These are phyloP conservation scores for Globisporangium solare DNA, from an alignment of 352 stramenopile species.

Conservation along the genomic window DNA sequence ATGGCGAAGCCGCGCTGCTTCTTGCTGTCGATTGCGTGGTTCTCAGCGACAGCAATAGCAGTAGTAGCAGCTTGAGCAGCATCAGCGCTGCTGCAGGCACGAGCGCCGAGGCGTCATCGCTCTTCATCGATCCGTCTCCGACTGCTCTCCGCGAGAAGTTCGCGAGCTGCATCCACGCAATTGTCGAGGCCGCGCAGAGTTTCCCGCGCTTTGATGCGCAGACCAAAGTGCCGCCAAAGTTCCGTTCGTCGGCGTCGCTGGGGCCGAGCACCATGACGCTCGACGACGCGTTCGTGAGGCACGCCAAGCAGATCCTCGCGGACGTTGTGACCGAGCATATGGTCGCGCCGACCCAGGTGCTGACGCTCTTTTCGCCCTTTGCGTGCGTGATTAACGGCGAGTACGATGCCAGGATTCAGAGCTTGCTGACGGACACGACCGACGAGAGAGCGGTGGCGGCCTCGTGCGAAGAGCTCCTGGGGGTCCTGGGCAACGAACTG, in stretches of 20 bases:
- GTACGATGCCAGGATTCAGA: constrained; percentile 60
- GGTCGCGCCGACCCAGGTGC: constrained; percentile 51
- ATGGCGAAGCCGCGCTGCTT: constrained; percentile 55
- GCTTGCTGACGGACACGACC: constrained; percentile 30
- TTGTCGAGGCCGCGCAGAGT: constrained; percentile 81
- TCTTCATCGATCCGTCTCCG: constrained; percentile 59
- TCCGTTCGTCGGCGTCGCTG: constrained; percentile 58
- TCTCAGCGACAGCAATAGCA: constrained; percentile 1
- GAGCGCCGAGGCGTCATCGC: constrained; percentile 8
- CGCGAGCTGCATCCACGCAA: constrained; percentile 48
- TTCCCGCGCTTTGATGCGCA: constrained; percentile 88
- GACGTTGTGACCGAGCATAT: constrained; percentile 68
- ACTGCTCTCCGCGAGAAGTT: constrained; percentile 58
- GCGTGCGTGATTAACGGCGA: constrained; percentile 73
- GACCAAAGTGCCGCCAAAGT: constrained; percentile 60
- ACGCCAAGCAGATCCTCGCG: constrained; percentile 55
- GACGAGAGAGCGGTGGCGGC: constrained; percentile 5
- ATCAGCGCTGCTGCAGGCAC: too few species aligned
- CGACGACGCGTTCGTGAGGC: constrained; percentile 73
- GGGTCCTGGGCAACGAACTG: constrained; percentile 47
- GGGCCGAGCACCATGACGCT: constrained; percentile 79
- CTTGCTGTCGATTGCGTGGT: constrained; percentile 50
- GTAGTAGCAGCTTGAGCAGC: constrained; percentile 9
- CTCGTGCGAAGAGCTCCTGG: constrained; percentile 41
- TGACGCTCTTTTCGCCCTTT: constrained; percentile 75